These are phyloP conservation scores for Raffaelea deltoideospora DNA, from an alignment of 2,329 filamentous ascomycete genomes.

Conservation along the genomic window DNA sequence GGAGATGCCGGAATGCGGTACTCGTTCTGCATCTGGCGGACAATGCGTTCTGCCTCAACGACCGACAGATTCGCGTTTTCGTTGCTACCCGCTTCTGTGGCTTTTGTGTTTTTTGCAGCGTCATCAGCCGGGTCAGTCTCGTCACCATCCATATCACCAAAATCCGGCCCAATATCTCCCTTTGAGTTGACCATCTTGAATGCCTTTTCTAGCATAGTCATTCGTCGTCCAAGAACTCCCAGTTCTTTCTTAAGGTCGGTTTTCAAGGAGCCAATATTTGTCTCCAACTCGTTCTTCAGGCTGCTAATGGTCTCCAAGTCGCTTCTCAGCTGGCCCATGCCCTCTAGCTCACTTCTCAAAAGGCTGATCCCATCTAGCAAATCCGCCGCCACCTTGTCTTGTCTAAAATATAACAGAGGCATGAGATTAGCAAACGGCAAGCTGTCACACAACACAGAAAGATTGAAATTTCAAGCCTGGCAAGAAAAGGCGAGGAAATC, in stretches of 20 bases:
- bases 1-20: conserved; percentile 33
- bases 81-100: too few species aligned
- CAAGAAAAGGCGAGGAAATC: conserved; percentile 16
- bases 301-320: not conserved
- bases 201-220: too few species aligned
- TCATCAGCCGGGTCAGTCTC: conserved; percentile 1
- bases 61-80: too few species aligned
- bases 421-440: too few species aligned
- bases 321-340: too few species aligned
- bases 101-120: too few species aligned
- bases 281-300: conserved; percentile 5
- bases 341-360: conserved; percentile 19
- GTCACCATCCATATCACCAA: conserved; percentile 6
- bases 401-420: conserved; percentile 22
- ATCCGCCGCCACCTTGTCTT: conserved; percentile 45
- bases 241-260: too few species aligned
- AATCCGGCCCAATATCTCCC: too few species aligned
- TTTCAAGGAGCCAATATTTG: too few species aligned
- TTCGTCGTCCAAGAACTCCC: too few species aligned
- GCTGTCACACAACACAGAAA: too few species aligned
- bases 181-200: too few species aligned
- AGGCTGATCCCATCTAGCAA: conserved; percentile 37
- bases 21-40: conserved; percentile 23
- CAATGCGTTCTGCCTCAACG: conserved; percentile 17
- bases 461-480: not conserved